These are phyloP conservation scores for Cladophialophora yegresii DNA, from an alignment of 2,329 filamentous ascomycete species.

Conservation along the genomic window DNA sequence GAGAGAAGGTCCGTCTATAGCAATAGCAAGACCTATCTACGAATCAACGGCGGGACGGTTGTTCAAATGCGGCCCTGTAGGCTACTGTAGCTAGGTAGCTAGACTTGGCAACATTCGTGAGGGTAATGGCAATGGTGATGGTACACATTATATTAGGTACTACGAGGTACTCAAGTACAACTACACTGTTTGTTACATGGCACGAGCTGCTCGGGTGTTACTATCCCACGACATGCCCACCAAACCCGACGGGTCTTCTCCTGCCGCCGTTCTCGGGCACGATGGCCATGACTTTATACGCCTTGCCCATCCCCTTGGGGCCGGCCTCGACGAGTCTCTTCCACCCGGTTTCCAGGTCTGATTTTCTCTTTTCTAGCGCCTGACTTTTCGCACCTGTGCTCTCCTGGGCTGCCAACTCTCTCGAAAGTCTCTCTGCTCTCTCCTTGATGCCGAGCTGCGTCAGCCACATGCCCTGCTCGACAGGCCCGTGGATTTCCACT, in stretches of 20 bases:
- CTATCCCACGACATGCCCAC: slow-evolving; percentile 57
- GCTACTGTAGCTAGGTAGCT: no score
- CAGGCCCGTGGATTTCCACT: slow-evolving; percentile 89
- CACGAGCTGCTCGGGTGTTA: neutral
- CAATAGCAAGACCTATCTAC: no score
- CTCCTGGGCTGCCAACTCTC: slow-evolving; percentile 44
- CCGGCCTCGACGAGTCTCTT: slow-evolving; percentile 80
- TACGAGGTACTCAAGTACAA: neutral
- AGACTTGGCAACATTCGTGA: neutral
- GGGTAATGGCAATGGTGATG: neutral
- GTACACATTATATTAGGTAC: neutral
- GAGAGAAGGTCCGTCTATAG: no score
- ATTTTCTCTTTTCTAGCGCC: slow-evolving; percentile 54
- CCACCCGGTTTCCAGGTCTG: slow-evolving; percentile 72
- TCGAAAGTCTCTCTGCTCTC: slow-evolving; percentile 68
- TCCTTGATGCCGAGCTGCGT: slow-evolving; percentile 78
- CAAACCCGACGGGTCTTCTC: slow-evolving; percentile 86
- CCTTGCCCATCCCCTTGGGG: slow-evolving; percentile 83
- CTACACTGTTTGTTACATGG: neutral
- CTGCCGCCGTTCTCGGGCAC: slow-evolving; percentile 74
- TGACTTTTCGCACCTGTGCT: slow-evolving; percentile 54
- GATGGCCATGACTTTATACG: slow-evolving; percentile 92
- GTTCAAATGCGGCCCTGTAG: no score
- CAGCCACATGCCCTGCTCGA: slow-evolving; percentile 81
- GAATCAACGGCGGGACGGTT: no score